Percentiles rank a stretch among this genome's conserved stretches.
Conservation (phyloP, 208 protist genomes). For the Lotmaria passim region DNA sequence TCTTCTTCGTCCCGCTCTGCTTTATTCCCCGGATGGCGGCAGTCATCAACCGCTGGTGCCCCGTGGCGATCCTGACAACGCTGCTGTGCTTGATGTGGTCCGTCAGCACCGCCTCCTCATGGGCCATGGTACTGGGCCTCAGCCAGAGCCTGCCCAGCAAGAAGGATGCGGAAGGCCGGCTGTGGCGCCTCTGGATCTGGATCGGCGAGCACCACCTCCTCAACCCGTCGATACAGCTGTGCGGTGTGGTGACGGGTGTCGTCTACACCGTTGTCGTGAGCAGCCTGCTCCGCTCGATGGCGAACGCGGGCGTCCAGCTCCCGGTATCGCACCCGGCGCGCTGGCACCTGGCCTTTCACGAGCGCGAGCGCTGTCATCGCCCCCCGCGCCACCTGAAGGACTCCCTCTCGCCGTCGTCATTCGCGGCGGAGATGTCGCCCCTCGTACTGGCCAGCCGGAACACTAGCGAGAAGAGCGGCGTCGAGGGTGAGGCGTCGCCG, state of each 20-base stretch:
- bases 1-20: constrained; percentile 32
- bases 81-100: constrained; percentile 32
- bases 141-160: neutral
- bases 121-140: constrained; percentile 20
- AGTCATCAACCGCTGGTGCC: constrained; percentile 31
- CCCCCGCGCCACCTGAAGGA: neutral
- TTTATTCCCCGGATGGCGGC: constrained; percentile 33
- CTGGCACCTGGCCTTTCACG: constrained; percentile 33
- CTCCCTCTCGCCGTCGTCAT: neutral
- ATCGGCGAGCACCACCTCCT: constrained; percentile 12
- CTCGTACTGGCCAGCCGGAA: neutral
- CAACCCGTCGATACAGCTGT: constrained; percentile 14
- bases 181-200: constrained; percentile 13
- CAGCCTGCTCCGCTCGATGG: constrained; percentile 43
- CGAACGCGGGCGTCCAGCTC: constrained; percentile 41
- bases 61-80: constrained; percentile 30
- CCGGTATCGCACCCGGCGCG: constrained; percentile 29
- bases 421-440: neutral
- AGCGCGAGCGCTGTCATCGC: neutral
- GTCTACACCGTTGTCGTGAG: constrained; percentile 36
- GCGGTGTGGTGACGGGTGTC: constrained; percentile 28
- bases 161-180: constrained; percentile 6
- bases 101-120: constrained; percentile 30
- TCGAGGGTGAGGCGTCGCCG: neutral
- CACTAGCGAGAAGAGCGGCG: too few relatives aligned